Evolutionary conservation across 352 stramenopile species (phyloP), one percentile per base, ranked within the genome.

Genomic region (Phytopythium cucurbitacearum): DNA sequence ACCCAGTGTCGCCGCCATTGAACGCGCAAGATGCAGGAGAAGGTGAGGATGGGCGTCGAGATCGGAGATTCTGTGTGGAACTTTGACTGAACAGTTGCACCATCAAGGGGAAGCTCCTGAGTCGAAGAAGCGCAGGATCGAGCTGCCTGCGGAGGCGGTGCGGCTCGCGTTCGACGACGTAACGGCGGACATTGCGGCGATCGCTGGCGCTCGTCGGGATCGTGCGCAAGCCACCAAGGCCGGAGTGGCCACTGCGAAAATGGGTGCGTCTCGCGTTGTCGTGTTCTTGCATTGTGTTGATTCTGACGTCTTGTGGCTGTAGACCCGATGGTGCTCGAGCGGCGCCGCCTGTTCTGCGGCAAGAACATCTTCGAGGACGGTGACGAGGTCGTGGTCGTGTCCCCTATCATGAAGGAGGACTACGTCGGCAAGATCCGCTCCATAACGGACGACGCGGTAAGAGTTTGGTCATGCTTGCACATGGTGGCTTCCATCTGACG

Each of bases 281-380:
- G 13, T 61, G 15, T 15, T 44, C 32, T 45, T 47, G 36, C 6
- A 59, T 12, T 37, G 7, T 28, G 10, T 10, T 15, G 16, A 4
- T 39, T 44, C 3, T n/a, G 16, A 38, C 12, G 21, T 28, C 21
- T 28, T 28, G 21, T 15, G 16, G 15, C 52, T 66, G 37, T 46
- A 88, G 72, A 78, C 13, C 57, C 57, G 6, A 69, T 88, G 40
- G 71, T 73, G 46, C 59, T 74, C 21, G 66, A 84, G 37, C 75
- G 74, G 47, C 77, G 78, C 53, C 67, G 72, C 41, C 53, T 94
- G 54, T 53, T 73, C 40, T 89, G 75, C 36, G 81, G 76, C 53
- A 83, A 87, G 57, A 82, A 88, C 53, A 61, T 90, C 7, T 88
- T 90, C 55, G 78, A 91, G 55, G 80, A 94, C 40, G 83, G 83